Conservation (phyloP, 306 rosid genomes). For the Castanospermum australe region DNA sequence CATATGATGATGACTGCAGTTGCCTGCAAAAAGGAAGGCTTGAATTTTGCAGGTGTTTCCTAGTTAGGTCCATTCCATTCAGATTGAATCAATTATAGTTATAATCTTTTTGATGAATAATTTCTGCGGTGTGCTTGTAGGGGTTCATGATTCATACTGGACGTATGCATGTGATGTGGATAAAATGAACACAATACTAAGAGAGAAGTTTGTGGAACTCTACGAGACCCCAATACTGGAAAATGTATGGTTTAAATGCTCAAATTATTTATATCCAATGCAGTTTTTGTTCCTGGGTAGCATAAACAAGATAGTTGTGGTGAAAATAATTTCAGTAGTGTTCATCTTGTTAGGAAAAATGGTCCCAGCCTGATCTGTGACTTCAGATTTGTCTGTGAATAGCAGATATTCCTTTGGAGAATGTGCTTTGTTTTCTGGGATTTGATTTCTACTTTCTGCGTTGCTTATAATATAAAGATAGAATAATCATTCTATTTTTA, state of each 20-base stretch:
- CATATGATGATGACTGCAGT: conserved; percentile 99
- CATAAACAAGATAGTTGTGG: not conserved
- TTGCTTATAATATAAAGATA: not conserved
- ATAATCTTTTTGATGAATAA: not conserved
- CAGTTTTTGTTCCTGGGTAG: not conserved
- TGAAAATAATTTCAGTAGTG: not conserved
- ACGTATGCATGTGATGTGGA: conserved; percentile 95
- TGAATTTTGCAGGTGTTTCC: conserved; percentile 82
- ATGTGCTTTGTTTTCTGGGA: not conserved
- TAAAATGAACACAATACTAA: conserved; percentile 70
- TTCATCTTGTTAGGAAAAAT: conserved; percentile 1
- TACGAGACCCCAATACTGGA: conserved; percentile 83
- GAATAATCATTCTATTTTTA: not conserved
- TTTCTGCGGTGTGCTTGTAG: conserved; percentile 45
- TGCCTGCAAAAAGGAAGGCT: conserved; percentile 77
- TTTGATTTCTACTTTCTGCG: not conserved
- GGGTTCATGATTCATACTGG: conserved; percentile 99
- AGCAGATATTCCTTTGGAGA: not conserved
- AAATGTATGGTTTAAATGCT: conserved; percentile 49
- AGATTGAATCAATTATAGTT: not conserved
- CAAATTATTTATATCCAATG: conserved; percentile 14
- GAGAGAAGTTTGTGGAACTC: conserved; percentile 86
- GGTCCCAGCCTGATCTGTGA: not conserved
- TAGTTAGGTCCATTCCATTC: conserved; percentile 9
- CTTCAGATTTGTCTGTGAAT: not conserved